These are phyloP conservation scores for Paramecium octaurelia DNA, from an alignment of 73 alveolate species.

Conservation along the genomic window DNA sequence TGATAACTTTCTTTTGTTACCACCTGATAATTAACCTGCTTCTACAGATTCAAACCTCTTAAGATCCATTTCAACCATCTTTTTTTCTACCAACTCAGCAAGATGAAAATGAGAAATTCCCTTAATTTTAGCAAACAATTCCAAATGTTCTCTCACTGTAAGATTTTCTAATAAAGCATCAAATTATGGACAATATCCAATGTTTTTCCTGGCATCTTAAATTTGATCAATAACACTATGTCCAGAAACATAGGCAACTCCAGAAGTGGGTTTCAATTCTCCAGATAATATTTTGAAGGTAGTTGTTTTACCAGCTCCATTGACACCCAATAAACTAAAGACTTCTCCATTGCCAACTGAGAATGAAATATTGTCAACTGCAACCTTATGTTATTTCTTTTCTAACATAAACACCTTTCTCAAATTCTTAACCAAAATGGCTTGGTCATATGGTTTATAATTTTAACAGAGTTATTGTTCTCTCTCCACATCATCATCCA, in stretches of 20 bases:
- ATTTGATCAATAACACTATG: conserved; percentile 63
- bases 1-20: conserved; percentile 95
- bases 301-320: conserved; percentile 91
- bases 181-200: conserved; percentile 98
- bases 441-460: conserved; percentile 42
- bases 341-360: conserved; percentile 83
- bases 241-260: conserved; percentile 84
- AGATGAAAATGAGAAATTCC: conserved; percentile 74
- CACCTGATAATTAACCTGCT: conserved; percentile 96
- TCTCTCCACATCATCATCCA: conserved; percentile 78
- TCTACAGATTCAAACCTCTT: conserved; percentile 68
- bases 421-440: conserved; percentile 71
- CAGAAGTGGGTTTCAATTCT: conserved; percentile 87
- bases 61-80: conserved; percentile 80
- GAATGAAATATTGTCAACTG: conserved; percentile 78
- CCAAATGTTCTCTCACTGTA: conserved; percentile 93
- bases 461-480: conserved; percentile 71
- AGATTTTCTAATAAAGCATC: conserved; percentile 93
- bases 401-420: conserved; percentile 69
- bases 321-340: conserved; percentile 82
- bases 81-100: conserved; percentile 62
- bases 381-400: conserved; percentile 61
- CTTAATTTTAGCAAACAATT: conserved; percentile 91
- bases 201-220: conserved; percentile 70
- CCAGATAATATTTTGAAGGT: conserved; percentile 85